Evolutionary conservation across 495 filamentous ascomycete genomes (phyloP), one percentile per base, ranked within the genome.

Genomic region (Glonium stellatum): DNA sequence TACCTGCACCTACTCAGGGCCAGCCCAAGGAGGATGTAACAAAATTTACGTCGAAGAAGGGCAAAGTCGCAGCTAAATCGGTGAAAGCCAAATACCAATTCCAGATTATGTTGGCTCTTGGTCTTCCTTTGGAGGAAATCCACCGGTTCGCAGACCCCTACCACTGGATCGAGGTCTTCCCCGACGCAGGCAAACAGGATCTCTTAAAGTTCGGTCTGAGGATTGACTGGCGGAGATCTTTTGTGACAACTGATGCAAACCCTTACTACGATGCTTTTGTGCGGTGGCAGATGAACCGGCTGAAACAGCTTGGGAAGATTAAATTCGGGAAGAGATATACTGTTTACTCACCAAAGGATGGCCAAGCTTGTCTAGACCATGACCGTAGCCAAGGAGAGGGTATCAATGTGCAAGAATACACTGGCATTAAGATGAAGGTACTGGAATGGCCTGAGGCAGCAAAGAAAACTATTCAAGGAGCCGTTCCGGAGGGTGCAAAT

Each of bases 341-440:
- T 1, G 84, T 98, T 62, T 97, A 97, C 78, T 90, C 86, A 15
- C 92, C 93, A 58, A 97, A 96, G 75, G 93, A 97, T 69, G 92
- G 92, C 52, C 93, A 97, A 70, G 89, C 93, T 13, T 98, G 93
- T 76, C 89, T 97, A 86, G 93, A 97, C 73, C 93, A 98, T 74
- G 93, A 98, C 73, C 81, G 93, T 62, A 88, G 85, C 55, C 84
- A 90, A 59, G 93, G 93, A 61, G 93, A 98, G 76, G 93, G 89
- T 54, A 83, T 97, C 52, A 84, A 82, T 37, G 87, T 88, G 15
- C 92, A 97, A 70, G 88, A 97, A 69, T 98, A 98, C 73, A 90
- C 89, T 12, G 90, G 87, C 21, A 75, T 98, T 70, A 97, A 96
- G 75, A 78, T 96, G 48, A 87, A 85, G 73, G 87, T 95, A 2